Evolutionary conservation across 2,329 filamentous ascomycete species (phyloP), one percentile per base, ranked within the genome.

Genomic region (Sclerotinia sclerotiorum): DNA sequence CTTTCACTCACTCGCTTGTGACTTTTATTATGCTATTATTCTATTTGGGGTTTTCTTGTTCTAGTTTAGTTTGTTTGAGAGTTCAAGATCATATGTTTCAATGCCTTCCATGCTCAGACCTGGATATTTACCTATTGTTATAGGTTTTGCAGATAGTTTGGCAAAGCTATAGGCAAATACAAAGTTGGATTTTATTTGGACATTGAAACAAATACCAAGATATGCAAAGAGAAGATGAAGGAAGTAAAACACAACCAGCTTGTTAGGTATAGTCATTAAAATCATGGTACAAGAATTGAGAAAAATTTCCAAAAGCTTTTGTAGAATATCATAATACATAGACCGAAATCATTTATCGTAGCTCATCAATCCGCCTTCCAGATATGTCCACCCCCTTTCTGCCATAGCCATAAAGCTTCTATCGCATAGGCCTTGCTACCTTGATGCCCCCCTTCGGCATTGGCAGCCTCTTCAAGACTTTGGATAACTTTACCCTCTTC

Each of bases 371-470:
- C 67, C 3, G 75, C 74, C 54, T 76, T 76, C 74, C 73, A 74
- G 0, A 75, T 67, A 62, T 78, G 73, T 69, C 77, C 76, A 68
- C 78, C 73, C 71, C 82, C 70, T 80, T 83, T 75, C 78, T 86
- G 69, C 84, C 83, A 73, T 77, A 97, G 79, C 94, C 94, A 97
- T 21, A 97, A 81, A 1, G 93, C 94, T 79, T 98, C 94, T 4
- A 90, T 88, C 15, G 94, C 94, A 83, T 94, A 97, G 0, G 90
- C 90, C 75, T 88, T 87, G 62, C 92, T 92, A 68, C 92, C 94
- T 69, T 90, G 82, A 82, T 97, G 94, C 0, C 88, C 88, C 39
- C 83, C 80, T 64, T 87, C 86, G 51, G 83, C 83, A 68, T 83
- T 85, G 3, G 92, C 92, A 74, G 95, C 94, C 71, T 90, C 88